Conservation (phyloP, 768 basidiomycete genomes). For the Hericium erinaceus region DNA sequence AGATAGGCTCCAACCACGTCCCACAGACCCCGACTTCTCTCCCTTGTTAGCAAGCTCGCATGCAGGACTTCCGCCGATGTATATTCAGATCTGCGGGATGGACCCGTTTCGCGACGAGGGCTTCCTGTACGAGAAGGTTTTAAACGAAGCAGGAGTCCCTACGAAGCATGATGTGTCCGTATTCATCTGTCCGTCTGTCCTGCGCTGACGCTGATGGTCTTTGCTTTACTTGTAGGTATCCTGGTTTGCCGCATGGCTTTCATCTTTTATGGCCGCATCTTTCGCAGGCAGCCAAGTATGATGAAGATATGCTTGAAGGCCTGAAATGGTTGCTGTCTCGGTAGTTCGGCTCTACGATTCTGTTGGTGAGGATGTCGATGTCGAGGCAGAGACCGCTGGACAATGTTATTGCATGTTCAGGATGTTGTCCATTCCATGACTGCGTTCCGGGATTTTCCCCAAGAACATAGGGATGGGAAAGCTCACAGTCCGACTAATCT, state of each 20-base stretch:
- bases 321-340: background rate
- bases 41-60: constrained; percentile 1
- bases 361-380: too few species aligned
- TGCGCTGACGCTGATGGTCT: background rate
- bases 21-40: background rate
- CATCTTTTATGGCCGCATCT: background rate
- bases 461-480: too few species aligned
- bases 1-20: too few species aligned
- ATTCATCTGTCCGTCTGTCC: background rate
- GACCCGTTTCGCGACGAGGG: constrained; percentile 3
- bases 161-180: constrained; percentile 1
- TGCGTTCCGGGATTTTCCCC: too few species aligned
- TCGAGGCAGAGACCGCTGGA: too few species aligned
- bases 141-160: background rate
- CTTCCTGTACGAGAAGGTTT: constrained; percentile 1
- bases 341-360: background rate
- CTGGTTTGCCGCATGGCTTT: constrained; percentile 5
- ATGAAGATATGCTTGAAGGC: background rate
- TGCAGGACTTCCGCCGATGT: background rate
- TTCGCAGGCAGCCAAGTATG: background rate
- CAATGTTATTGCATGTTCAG: too few species aligned
- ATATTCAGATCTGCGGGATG: background rate
- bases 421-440: too few species aligned
- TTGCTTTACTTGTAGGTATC: background rate
- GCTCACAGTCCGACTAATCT: too few species aligned